Evolutionary conservation across 2,329 filamentous ascomycete species (phyloP), one percentile per base, ranked within the genome.

Genomic region (Ascochyta clinopodiicola): DNA sequence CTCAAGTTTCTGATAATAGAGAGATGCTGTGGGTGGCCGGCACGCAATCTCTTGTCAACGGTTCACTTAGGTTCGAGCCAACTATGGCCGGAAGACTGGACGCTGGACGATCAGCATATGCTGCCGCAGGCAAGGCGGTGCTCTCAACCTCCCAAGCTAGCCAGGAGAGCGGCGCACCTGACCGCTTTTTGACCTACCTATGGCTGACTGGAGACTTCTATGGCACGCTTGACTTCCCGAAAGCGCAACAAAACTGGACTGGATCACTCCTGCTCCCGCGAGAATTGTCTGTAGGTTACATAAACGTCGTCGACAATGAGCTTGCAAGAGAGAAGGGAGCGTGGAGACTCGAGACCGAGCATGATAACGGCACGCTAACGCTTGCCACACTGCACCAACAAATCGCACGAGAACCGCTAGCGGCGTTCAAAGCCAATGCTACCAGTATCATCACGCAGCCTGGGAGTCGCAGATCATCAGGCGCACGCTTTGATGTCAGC

Each of bases 161-260:
- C 6, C 56, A 64, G 38, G 73, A 69, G 50, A 77, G 74, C 37
- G 75, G 70, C 19, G 73, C 76, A 0, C 74, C 77, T 1, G 77
- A 80, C 55, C 73, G 78, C 4, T 79, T 77, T 57, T 71, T 80
- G 43, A 67, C 68, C 5, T 79, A 77, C 48, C 19, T 79, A 1
- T 80, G 78, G 78, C 61, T 80, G 36, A 80, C 77, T 2, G 77
- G 77, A n/a, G 70, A 79, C 50, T 73, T 75, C 47, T 80, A 75
- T 51, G 77, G 70, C 0, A 77, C 73, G 6, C 57, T 70, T 1
- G 63, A 69, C 36, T 78, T 79, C 50, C 77, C 78, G 2, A 75
- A 71, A 19, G 19, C 60, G 0, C 77, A 79, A 60, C 78, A 80
- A 54, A 79, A 79, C 40, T 80, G 78, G 78, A 77, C 77, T 1